Evolutionary conservation across 331 rosid species (phyloP).

Genomic region (Dryas integrifolia): DNA sequence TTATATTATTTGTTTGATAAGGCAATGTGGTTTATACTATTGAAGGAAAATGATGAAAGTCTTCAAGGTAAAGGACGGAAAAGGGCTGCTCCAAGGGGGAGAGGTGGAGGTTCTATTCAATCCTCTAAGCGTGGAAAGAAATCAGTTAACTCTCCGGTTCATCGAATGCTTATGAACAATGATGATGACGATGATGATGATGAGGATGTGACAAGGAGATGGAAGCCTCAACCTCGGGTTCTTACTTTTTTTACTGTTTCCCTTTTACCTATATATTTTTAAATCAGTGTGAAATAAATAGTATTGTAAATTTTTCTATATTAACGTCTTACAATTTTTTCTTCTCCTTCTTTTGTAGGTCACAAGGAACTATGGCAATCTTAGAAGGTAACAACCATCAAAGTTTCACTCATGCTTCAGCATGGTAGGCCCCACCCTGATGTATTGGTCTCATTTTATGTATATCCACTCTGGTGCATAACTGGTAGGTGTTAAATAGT

Average conservation of each 20-base stretch:
- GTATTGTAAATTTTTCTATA: neutral
- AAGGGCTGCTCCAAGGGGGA: conserved; percentile 81
- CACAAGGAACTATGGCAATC: conserved; percentile 84
- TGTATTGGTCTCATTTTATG: neutral
- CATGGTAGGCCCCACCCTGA: neutral
- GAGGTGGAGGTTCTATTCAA: conserved; percentile 77
- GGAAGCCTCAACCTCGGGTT: conserved; percentile 76
- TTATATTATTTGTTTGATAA: conserved; percentile 16
- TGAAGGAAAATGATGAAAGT: conserved; percentile 63
- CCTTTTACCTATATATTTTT: conserved; percentile 3
- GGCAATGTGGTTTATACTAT: conserved; percentile 20
- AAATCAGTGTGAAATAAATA: neutral
- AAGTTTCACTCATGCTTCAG: conserved; percentile 5
- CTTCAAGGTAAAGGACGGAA: conserved; percentile 55
- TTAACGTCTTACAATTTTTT: neutral
- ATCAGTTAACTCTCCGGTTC: conserved; percentile 57
- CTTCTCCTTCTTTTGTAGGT: conserved; percentile 46
- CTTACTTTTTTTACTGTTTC: conserved; percentile 24
- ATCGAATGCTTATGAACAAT: conserved; percentile 57
- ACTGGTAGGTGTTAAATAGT: neutral
- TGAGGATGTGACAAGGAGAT: conserved; percentile 43
- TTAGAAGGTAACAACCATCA: conserved; percentile 55
- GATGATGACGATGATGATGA: conserved; percentile 56
- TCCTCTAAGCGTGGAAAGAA: conserved; percentile 78
- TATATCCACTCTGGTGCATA: neutral